Conservation (phyloP, 805 yeast genomes). For the Wilhelminamyces savonicus region DNA sequence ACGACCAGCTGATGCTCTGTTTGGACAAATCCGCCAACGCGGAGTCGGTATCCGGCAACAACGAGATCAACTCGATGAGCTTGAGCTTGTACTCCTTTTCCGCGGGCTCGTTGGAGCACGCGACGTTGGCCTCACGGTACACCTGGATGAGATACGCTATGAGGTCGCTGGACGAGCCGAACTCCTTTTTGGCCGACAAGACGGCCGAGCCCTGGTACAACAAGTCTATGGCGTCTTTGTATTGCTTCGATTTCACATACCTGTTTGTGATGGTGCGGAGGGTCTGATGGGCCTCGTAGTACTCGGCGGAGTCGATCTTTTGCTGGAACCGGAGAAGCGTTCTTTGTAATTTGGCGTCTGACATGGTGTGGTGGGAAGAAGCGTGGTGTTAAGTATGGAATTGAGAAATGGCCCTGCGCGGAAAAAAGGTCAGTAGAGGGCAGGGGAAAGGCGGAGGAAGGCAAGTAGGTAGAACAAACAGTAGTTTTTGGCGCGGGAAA, state of each 20-base stretch:
- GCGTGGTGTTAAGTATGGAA: too few relatives aligned
- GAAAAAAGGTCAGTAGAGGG: too few relatives aligned
- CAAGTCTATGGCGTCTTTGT: conserved; percentile 65
- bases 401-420: too few relatives aligned
- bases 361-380: too few relatives aligned
- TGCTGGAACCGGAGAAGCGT: conserved; percentile 62
- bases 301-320: conserved; percentile 68
- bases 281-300: conserved; percentile 95
- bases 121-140: conserved; percentile 44
- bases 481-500: too few relatives aligned
- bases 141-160: conserved; percentile 67
- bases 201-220: conserved; percentile 66
- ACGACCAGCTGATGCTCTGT: conserved; percentile 64
- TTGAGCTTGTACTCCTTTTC: conserved; percentile 37
- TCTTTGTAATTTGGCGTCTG: conserved; percentile 41
- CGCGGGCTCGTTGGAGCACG: conserved; percentile 18
- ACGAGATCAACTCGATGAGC: conserved; percentile 41
- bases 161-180: conserved; percentile 78
- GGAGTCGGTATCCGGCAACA: conserved; percentile 37
- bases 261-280: conserved; percentile 85
- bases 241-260: conserved; percentile 63
- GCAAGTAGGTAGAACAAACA: too few relatives aligned
- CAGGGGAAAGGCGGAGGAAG: too few relatives aligned
- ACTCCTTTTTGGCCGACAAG: conserved; percentile 62
- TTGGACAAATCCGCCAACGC: conserved; percentile 60